Conservation (phyloP, 2,329 filamentous ascomycete genomes). For the Colletotrichum sp. region DNA sequence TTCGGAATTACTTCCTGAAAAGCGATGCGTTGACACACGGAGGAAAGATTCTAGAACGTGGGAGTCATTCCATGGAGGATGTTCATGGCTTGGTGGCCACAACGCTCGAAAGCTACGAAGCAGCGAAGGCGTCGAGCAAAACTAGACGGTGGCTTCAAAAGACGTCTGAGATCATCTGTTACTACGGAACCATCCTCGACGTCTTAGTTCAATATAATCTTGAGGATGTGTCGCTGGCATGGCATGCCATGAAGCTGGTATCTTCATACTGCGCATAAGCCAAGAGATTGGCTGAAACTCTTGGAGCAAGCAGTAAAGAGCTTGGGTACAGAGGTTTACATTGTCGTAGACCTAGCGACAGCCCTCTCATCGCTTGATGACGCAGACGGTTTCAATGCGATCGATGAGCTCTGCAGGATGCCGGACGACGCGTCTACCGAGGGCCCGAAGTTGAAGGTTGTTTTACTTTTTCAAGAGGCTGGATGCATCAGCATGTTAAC, state of each 20-base stretch:
- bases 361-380: not conserved
- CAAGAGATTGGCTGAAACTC: not conserved
- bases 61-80: not conserved
- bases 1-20: not conserved
- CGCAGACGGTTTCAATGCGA: not conserved
- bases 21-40: not conserved
- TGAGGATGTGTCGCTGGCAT: too few species aligned
- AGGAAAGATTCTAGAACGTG: not conserved
- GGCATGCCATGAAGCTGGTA: too few species aligned
- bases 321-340: not conserved
- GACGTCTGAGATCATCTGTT: too few species aligned
- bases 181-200: too few species aligned
- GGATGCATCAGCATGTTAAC: not conserved
- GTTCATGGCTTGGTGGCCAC: not conserved
- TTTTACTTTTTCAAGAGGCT: not conserved
- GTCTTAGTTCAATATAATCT: too few species aligned
- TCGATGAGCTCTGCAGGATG: not conserved
- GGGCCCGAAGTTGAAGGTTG: not conserved
- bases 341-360: not conserved
- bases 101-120: not conserved
- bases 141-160: too few species aligned
- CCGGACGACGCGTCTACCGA: not conserved
- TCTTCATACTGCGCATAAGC: not conserved
- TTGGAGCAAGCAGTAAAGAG: not conserved
- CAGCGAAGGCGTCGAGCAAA: too few species aligned